Evolutionary conservation across 257 asterid genomes (phyloP).

Genomic region (Jasminum sambac): DNA sequence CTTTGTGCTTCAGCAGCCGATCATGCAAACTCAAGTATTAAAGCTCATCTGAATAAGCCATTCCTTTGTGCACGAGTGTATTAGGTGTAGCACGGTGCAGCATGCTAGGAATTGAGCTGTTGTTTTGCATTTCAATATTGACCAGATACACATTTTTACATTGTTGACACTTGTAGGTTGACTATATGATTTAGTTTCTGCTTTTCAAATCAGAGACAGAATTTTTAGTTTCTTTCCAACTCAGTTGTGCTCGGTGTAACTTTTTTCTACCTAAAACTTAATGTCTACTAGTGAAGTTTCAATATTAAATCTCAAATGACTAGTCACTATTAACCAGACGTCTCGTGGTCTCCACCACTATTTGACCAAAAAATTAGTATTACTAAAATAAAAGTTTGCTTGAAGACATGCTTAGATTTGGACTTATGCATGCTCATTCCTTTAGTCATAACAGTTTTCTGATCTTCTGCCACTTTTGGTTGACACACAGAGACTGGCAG

Average conservation of each 20-base stretch:
- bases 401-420: too few relatives aligned
- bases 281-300: too few relatives aligned
- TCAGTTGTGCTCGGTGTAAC: too few relatives aligned
- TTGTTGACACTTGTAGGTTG: background rate
- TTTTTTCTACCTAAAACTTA: too few relatives aligned
- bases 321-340: too few relatives aligned
- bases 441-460: slow-evolving; percentile 21
- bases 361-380: too few relatives aligned
- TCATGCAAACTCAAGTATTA: background rate
- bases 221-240: background rate
- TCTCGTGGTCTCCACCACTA: too few relatives aligned
- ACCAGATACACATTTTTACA: background rate
- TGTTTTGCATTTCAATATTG: background rate
- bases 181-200: background rate
- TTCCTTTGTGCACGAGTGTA: background rate
- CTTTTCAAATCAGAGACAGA: background rate
- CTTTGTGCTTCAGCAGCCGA: background rate
- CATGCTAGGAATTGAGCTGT: background rate
- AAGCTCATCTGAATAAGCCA: background rate
- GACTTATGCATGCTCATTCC: slow-evolving; percentile 3
- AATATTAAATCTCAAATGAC: too few relatives aligned
- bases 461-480: slow-evolving; percentile 24
- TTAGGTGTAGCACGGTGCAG: background rate
- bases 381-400: too few relatives aligned
- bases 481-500: slow-evolving; percentile 77